Evolutionary conservation across 1,284 basidiomycete genomes (phyloP), one percentile per base, ranked within the genome.

Genomic region (Schizopora paradoxa): DNA sequence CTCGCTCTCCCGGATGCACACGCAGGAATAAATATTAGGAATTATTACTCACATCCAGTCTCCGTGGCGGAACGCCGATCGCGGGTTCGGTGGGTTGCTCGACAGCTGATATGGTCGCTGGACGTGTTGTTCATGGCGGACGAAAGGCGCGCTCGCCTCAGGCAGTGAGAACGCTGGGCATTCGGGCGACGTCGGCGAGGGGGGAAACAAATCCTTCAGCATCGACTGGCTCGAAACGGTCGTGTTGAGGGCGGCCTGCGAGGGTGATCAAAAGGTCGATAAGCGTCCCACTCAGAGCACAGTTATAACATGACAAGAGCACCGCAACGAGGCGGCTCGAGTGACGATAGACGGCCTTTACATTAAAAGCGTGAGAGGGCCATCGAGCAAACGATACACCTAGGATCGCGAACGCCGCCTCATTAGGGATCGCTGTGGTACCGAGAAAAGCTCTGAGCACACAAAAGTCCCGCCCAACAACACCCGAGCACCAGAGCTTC

Each of bases 71-170:
- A 87, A 88, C 54, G 67, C 77, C 2, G 76, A 75, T 55, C 76
- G 74, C n/a, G 83, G 78, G 57, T 84, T 86, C 2, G 85, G 84
- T 2, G 85, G 83, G 55, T 87, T 88, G 58, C 64, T 77, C 5
- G 83, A 86, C 43, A 87, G 68, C 6, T 75, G 70, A 54, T 76
- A 83, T 28, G 29, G 18, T 16, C 40, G 28, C 19, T 40, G 34
- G n/a, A 27, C 26, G 14, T 33, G 47, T 16, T 26, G 21, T 29
- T 35, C 16, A n/a, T 26, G 6, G 40, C 23, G 6, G 16, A 14
- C 6, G 37, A 6, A 14, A 14, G 13, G 8, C 25, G 26, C 28
- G 29, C 18, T 19, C 28, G 32, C 31, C 19, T 18, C 19, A 14
- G 27, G 14, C 14, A 22, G 21, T 10, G 33, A 10, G 37, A 40